These are phyloP conservation scores for Quercus bicolor DNA, from an alignment of 306 rosid genomes.

Conservation along the genomic window DNA sequence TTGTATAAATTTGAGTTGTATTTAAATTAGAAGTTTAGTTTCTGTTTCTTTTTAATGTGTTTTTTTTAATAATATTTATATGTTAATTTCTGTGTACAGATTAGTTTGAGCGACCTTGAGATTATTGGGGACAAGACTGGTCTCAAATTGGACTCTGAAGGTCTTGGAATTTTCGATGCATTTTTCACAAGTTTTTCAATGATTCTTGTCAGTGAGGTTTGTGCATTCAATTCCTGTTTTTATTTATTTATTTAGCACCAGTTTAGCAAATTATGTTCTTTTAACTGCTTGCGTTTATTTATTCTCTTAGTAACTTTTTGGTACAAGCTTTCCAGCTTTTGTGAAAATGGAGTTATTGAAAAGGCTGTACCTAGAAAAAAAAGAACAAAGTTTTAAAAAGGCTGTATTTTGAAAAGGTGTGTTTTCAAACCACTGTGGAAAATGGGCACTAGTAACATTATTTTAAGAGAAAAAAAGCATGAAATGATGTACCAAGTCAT, in stretches of 20 bases:
- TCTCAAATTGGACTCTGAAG: slow-evolving; percentile 56
- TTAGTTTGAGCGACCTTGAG: slow-evolving; percentile 38
- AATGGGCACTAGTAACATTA: not conserved
- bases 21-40: not conserved
- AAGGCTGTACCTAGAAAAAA: no score
- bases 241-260: not conserved
- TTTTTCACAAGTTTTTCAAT: slow-evolving; percentile 85
- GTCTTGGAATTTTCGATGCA: slow-evolving; percentile 86
- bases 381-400: no score
- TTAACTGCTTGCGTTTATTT: not conserved
- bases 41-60: not conserved
- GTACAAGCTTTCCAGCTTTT: no score
- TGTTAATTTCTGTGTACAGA: slow-evolving; percentile 36
- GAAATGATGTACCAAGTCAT: not conserved
- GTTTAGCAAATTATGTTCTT: not conserved
- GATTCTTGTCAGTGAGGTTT: slow-evolving; percentile 94
- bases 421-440: no score
- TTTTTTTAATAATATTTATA: not conserved
- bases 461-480: not conserved
- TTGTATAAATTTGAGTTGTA: not conserved
- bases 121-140: slow-evolving; percentile 30
- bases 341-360: no score
- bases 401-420: no score
- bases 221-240: slow-evolving; percentile 18
- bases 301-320: no score